These are phyloP conservation scores for Smallanthus sonchifolius DNA, from an alignment of 129 eudicot species.

Conservation along the genomic window DNA sequence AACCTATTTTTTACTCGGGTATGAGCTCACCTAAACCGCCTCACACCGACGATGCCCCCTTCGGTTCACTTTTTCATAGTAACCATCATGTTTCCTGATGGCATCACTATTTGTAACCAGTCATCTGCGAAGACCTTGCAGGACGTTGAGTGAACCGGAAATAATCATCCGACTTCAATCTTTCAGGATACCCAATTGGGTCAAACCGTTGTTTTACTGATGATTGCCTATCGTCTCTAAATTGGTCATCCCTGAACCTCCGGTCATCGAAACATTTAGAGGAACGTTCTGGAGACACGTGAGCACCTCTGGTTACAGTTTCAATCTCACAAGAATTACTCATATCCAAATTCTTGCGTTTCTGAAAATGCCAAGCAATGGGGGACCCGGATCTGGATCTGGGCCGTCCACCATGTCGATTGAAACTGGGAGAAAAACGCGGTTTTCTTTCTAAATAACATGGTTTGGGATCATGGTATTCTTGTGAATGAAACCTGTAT, in stretches of 20 bases:
- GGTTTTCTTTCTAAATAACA: constrained; percentile 40
- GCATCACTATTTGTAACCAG: constrained; percentile 27
- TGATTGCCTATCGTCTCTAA: constrained; percentile 48
- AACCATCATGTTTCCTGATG: constrained; percentile 33
- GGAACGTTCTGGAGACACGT: constrained; percentile 34
- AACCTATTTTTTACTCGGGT: constrained; percentile 37
- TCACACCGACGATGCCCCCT: constrained; percentile 32
- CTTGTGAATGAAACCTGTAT: constrained; percentile 43
- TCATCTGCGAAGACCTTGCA: constrained; percentile 42
- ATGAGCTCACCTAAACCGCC: constrained; percentile 37
- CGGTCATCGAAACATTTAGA: constrained; percentile 47
- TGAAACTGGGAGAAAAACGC: constrained; percentile 42
- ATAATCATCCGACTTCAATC: constrained; percentile 44
- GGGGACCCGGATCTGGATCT: constrained; percentile 65
- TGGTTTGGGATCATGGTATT: constrained; percentile 37
- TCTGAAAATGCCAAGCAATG: constrained; percentile 48
- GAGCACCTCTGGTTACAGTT: constrained; percentile 36
- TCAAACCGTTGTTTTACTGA: constrained; percentile 43
- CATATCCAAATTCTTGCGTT: constrained; percentile 24
- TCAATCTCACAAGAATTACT: constrained; percentile 37
- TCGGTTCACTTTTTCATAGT: constrained; percentile 34
- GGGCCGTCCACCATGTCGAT: constrained; percentile 25
- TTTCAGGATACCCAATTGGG: constrained; percentile 38
- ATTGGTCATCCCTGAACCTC: constrained; percentile 36
- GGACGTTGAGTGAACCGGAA: constrained; percentile 41